Evolutionary conservation across 78 protist species (phyloP).

Genomic region (Corallochytrium limacisporum): DNA sequence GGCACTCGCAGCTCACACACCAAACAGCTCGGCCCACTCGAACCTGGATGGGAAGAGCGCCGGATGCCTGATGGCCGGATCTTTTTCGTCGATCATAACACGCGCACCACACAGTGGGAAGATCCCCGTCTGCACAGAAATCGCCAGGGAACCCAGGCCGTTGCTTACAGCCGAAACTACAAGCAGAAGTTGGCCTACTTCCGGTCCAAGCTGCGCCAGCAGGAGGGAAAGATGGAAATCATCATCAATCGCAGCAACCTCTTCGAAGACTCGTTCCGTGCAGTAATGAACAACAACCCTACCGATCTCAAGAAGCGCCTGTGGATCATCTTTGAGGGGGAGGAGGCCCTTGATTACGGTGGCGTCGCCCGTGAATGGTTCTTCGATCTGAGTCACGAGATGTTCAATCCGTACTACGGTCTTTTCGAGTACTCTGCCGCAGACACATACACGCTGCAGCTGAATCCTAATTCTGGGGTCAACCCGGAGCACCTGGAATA

Average conservation of each 20-base stretch:
- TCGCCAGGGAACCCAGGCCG: not conserved
- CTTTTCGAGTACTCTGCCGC: slow-evolving; percentile 35
- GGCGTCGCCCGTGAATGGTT: slow-evolving; percentile 60
- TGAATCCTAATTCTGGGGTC: slow-evolving; percentile 34
- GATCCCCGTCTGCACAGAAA: slow-evolving; percentile 13
- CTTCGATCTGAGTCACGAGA: slow-evolving; percentile 17
- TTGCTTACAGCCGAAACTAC: slow-evolving; percentile 1
- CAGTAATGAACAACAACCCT: not conserved
- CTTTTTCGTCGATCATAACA: slow-evolving; percentile 32
- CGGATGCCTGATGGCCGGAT: slow-evolving; percentile 9
- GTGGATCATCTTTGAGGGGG: slow-evolving; percentile 41
- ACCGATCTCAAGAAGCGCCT: slow-evolving; percentile 22
- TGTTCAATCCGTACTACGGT: slow-evolving; percentile 56
- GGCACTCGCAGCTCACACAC: not conserved
- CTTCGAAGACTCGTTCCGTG: slow-evolving; percentile 29
- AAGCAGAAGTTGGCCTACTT: not conserved
- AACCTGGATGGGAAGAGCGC: slow-evolving; percentile 19
- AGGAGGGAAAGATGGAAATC: not conserved
- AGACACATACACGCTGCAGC: slow-evolving; percentile 32
- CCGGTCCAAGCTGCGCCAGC: slow-evolving; percentile 10
- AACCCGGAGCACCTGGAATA: slow-evolving; percentile 58
- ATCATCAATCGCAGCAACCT: not conserved
- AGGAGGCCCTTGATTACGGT: slow-evolving; percentile 65
- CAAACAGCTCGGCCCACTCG: not conserved
- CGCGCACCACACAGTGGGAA: slow-evolving; percentile 32